These are phyloP conservation scores for Cadophora gregata DNA, from an alignment of 2,329 filamentous ascomycete genomes.

Conservation along the genomic window DNA sequence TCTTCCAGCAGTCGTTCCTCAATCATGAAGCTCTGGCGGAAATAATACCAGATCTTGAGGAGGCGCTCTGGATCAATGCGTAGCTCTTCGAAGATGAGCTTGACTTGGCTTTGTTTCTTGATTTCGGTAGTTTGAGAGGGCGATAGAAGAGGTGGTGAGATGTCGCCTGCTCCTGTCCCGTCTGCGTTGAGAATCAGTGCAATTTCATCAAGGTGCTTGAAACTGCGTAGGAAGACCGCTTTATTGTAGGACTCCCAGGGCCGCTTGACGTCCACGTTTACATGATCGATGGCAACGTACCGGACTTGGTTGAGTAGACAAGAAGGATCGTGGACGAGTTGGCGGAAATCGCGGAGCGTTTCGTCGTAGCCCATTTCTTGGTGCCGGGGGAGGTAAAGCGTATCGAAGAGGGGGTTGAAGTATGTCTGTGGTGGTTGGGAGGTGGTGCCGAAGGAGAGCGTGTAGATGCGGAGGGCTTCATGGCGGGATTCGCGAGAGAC, in stretches of 20 bases:
- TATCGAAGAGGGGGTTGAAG: constrained; percentile 42
- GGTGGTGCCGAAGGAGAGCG: constrained; percentile 47
- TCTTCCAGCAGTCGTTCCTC: constrained; percentile 39
- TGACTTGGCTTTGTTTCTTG: constrained; percentile 13
- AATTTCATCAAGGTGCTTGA: constrained; percentile 44
- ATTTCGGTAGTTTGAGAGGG: not conserved
- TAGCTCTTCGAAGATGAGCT: constrained; percentile 34
- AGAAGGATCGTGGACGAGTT: constrained; percentile 42
- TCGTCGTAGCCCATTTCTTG: constrained; percentile 45
- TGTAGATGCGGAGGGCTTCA: constrained; percentile 49
- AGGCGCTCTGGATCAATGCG: constrained; percentile 34
- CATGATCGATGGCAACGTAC: constrained; percentile 54
- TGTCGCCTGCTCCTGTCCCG: constrained; percentile 2
- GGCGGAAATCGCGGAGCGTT: constrained; percentile 49
- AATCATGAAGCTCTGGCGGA: constrained; percentile 36
- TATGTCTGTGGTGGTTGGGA: constrained; percentile 37
- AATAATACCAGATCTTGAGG: constrained; percentile 40
- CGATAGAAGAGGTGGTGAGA: not conserved
- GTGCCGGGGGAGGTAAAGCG: constrained; percentile 45
- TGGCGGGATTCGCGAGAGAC: constrained; percentile 50
- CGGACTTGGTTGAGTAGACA: constrained; percentile 46
- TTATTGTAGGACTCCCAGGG: constrained; percentile 60
- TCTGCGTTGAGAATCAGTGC: constrained; percentile 33
- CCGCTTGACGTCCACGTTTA: constrained; percentile 50
- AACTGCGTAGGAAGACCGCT: constrained; percentile 52